These are phyloP conservation scores for Termitomyces sp. DNA, from an alignment of 768 basidiomycete genomes.

Conservation along the genomic window DNA sequence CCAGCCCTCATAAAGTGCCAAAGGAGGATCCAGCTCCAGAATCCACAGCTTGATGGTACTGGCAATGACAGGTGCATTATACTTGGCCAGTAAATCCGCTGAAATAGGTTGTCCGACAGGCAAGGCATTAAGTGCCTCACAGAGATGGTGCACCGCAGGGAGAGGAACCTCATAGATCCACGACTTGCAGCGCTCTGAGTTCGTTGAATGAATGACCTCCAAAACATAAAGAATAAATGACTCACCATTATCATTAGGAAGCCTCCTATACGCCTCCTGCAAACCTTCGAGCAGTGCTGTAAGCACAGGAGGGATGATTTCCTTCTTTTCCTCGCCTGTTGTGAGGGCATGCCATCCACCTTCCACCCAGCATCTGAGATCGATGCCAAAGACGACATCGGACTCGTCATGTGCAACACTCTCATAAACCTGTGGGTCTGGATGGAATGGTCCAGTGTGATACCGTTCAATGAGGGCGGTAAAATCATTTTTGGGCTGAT, in stretches of 20 bases:
- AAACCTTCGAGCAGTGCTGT: conserved; percentile 64
- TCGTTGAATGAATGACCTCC: background rate
- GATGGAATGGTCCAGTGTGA: conserved; percentile 91
- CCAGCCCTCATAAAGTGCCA: conserved; percentile 82
- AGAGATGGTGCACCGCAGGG: conserved; percentile 76
- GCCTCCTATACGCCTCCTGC: conserved; percentile 56
- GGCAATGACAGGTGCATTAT: conserved; percentile 86
- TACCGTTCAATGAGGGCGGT: conserved; percentile 88
- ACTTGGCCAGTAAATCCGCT: conserved; percentile 50
- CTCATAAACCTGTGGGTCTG: conserved; percentile 83
- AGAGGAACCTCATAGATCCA: conserved; percentile 97
- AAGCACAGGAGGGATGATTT: conserved; percentile 72
- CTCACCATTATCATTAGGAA: conserved; percentile 66
- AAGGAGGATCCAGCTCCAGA: conserved; percentile 87
- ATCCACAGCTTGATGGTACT: conserved; percentile 85
- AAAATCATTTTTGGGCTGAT: conserved; percentile 85
- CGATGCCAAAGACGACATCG: conserved; percentile 90
- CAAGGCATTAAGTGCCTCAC: conserved; percentile 80
- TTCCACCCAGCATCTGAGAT: conserved; percentile 89
- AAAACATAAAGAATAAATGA: background rate
- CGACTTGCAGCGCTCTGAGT: conserved; percentile 76
- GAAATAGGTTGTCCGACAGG: conserved; percentile 59
- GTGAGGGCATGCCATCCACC: conserved; percentile 66
- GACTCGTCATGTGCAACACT: conserved; percentile 78
- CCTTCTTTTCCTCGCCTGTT: conserved; percentile 57